Evolutionary conservation across 2,329 filamentous ascomycete species (phyloP), one percentile per base, ranked within the genome.

Genomic region (Lojkania enalia): DNA sequence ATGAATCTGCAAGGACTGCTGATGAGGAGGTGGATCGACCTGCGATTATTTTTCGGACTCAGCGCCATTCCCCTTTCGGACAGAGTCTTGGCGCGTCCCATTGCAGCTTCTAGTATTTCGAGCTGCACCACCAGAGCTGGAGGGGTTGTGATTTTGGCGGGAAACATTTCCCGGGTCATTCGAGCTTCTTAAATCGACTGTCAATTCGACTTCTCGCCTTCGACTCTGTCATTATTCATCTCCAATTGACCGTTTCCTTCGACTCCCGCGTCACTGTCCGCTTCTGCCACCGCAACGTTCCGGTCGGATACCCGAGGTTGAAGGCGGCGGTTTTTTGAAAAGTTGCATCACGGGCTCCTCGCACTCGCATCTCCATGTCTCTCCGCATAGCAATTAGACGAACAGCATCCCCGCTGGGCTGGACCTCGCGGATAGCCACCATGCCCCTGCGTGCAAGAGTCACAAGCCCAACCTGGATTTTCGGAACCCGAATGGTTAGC

Each of bases 381-480:
- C 64, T 76, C 51, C 70, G 69, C 60, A 63, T 66, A 44, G 61
- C 66, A 36, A 63, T 71, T 54, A 61, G 64, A 63, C 63, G 72
- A 27, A 63, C 60, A 58, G 66, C 71, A 44, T 60, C 65, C 49
- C 67, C 64, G 66, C 61, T 67, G 63, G 70, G 61, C 58, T 67
- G 67, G 52, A 61, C 51, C 58, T 63, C 67, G 55, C 66, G 67
- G 48, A 60, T 44, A 42, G 46, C 54, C 25, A 72, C 62, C 45
- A 96, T 96, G 89, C 89, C 90, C 69, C 79, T 95, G 54, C 84
- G 84, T 76, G 87, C 87, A 51, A 92, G 87, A 71, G 78, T 90
- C 55, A 73, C 78, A 64, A 80, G 81, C 68, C 77, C 83, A 55
- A 78, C 79, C 40, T 76, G 61, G 63, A 56, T 82, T 56, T 74